phyloP scores from a whole-genome alignment of 208 protist species.

The Phytomonas francai region DNA sequence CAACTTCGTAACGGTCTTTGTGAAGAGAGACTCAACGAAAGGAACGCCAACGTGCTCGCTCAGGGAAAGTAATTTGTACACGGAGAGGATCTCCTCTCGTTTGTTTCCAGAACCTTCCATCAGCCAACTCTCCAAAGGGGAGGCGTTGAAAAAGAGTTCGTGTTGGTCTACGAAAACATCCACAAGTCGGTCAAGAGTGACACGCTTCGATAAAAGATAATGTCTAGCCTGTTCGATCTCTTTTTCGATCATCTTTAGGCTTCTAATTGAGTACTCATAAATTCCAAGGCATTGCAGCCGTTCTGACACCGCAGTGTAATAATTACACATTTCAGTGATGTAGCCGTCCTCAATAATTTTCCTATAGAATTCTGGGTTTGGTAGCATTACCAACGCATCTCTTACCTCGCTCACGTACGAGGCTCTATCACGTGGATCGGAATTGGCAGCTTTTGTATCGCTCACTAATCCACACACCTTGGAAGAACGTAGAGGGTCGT shows the following conservation, averaged over 20 bases:
- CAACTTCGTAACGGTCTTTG: not conserved
- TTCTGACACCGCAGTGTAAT: not conserved
- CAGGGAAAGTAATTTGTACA: not conserved
- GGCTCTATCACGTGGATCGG: not conserved
- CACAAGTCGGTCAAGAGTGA: not conserved
- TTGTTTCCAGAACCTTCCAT: not conserved
- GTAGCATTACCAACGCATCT: not conserved
- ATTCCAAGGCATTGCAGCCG: not conserved
- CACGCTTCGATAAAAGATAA: slow-evolving; percentile 1
- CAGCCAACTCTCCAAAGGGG: not conserved
- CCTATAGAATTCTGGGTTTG: slow-evolving; percentile 1
- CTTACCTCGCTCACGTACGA: not conserved
- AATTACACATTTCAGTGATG: not conserved
- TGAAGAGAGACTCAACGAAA: not conserved
- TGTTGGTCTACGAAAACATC: slow-evolving; percentile 1
- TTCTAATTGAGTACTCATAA: not conserved
- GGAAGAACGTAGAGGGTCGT: not conserved
- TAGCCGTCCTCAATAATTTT: not conserved
- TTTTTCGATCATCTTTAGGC: not conserved
- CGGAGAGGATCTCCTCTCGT: not conserved
- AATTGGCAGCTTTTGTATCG: not conserved
- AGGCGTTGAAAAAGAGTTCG: not conserved
- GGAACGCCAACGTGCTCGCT: not conserved
- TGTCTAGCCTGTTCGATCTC: not conserved
- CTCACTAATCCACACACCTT: not conserved